Evolutionary conservation across 2,329 filamentous ascomycete genomes (phyloP).

Genomic region (Clarireedia sp.): DNA sequence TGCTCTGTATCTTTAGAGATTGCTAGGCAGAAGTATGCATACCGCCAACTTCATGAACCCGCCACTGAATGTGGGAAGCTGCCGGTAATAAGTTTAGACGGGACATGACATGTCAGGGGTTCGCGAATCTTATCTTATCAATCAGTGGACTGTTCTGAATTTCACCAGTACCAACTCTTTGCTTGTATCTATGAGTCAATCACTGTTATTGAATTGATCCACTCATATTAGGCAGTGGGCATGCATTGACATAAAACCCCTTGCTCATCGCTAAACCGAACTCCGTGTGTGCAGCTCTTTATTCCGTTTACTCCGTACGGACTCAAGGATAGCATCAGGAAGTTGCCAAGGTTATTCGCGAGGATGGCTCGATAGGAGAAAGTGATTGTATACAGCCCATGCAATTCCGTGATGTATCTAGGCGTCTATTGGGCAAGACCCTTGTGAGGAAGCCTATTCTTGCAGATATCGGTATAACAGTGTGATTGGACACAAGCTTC

Average conservation of each 20-base stretch:
- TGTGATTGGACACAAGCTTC: not conserved
- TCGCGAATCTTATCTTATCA: conserved; percentile 1
- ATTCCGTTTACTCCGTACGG: not conserved
- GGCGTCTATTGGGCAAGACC: not conserved
- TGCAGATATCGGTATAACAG: not conserved
- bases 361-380: not conserved
- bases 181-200: not conserved
- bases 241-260: not conserved
- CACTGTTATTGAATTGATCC: not conserved
- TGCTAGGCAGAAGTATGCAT: not conserved
- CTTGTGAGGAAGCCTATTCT: not conserved
- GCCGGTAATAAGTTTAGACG: not conserved
- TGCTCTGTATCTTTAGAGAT: no score
- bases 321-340: not conserved
- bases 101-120: not conserved
- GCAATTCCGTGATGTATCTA: no score
- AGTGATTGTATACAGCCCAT: no score
- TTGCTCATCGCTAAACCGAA: not conserved
- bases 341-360: not conserved
- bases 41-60: not conserved
- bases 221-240: not conserved
- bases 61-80: not conserved
- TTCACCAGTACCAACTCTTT: not conserved
- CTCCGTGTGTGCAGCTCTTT: not conserved
- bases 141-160: not conserved